Percentiles rank a stretch among this genome's conserved stretches.
Evolutionary conservation across 2,329 filamentous ascomycete genomes (phyloP).

Genomic region (Paecilomyces variotii): DNA sequence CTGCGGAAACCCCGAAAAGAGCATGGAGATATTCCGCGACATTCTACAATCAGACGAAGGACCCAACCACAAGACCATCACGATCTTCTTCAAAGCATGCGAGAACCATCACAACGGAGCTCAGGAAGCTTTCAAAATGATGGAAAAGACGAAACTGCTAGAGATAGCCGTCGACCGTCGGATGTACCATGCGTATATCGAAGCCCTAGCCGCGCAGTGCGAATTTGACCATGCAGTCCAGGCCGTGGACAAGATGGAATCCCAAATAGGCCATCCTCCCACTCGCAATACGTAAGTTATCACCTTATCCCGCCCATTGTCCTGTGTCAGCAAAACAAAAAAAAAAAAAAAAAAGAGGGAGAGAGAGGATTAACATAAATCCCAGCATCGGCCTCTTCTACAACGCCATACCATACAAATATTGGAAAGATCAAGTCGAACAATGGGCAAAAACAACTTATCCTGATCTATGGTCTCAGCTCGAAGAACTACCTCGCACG

Average conservation of each 20-base stretch:
- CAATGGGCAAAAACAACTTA: conserved; percentile 64
- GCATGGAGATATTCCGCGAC: conserved; percentile 73
- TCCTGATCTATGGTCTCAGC: conserved; percentile 59
- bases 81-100: conserved; percentile 72
- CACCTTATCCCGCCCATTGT: not conserved
- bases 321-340: too few species aligned
- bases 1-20: conserved; percentile 57
- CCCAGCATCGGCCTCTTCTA: conserved; percentile 64
- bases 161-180: conserved; percentile 67
- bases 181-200: conserved; percentile 70
- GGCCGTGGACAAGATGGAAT: conserved; percentile 59
- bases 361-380: conserved; percentile 6
- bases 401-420: conserved; percentile 60
- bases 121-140: conserved; percentile 45
- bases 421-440: conserved; percentile 62
- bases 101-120: conserved; percentile 46
- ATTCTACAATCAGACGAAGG: conserved; percentile 80
- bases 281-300: conserved; percentile 61
- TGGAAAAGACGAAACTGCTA: conserved; percentile 54
- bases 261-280: conserved; percentile 58
- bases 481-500: conserved; percentile 41
- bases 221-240: conserved; percentile 60
- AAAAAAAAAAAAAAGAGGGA: not conserved
- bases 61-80: conserved; percentile 71
- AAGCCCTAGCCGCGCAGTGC: conserved; percentile 65